A percentile compares a stretch with the other conserved stretches of the same genome.
Evolutionary conservation across 2,329 filamentous ascomycete species (phyloP).

Genomic region (Blumeria graminis): DNA sequence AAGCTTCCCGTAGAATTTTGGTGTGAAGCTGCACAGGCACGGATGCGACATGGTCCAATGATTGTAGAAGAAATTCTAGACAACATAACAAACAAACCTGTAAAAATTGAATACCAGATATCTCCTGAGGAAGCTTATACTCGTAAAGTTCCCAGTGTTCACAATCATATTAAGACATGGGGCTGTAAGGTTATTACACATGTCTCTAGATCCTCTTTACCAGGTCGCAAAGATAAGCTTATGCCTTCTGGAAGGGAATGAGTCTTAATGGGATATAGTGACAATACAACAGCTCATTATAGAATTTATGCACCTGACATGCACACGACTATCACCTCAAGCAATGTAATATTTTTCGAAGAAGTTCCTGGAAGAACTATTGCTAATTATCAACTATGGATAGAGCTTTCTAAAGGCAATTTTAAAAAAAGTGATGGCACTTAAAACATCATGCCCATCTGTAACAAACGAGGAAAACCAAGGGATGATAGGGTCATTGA

Average conservation of each 20-base stretch:
- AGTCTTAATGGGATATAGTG: no score
- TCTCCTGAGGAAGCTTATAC: not conserved
- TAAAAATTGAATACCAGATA: not conserved
- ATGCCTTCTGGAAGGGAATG: no score
- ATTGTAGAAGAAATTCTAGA: not conserved
- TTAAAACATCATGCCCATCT: not conserved
- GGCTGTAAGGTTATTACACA: not conserved
- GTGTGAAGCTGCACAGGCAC: not conserved
- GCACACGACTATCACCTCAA: no score
- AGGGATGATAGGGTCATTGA: not conserved
- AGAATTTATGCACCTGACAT: no score
- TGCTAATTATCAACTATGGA: not conserved
- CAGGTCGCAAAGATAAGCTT: no score
- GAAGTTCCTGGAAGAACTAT: no score
- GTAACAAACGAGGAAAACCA: not conserved
- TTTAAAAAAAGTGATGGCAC: not conserved
- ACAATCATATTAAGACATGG: not conserved
- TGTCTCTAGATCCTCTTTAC: no score
- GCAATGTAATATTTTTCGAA: no score
- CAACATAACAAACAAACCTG: not conserved
- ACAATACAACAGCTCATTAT: no score
- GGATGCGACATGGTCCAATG: not conserved
- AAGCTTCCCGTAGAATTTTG: slow-evolving; percentile 1
- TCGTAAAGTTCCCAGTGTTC: not conserved
- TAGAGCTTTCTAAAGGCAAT: not conserved